Evolutionary conservation across 169 alveolate genomes (phyloP).

Genomic region (Plasmodium inui): DNA sequence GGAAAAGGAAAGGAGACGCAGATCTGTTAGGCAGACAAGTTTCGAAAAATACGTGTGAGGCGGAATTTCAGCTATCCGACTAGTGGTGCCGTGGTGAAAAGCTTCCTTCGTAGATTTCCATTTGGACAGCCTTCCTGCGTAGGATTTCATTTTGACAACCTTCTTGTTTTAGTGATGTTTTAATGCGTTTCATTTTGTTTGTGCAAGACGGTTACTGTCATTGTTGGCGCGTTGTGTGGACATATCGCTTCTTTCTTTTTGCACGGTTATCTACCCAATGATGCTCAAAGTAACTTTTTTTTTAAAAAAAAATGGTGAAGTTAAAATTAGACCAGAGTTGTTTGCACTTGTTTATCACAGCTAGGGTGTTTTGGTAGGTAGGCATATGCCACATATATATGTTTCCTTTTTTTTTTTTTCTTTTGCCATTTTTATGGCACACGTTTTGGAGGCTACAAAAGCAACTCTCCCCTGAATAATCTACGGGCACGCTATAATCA

Average conservation of each 20-base stretch:
- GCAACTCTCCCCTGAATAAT: background rate
- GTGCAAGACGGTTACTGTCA: background rate
- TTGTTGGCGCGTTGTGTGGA: background rate
- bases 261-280: background rate
- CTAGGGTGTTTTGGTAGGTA: background rate
- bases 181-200: background rate
- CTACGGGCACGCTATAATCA: background rate
- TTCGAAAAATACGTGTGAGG: slow-evolving; percentile 24
- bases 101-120: background rate
- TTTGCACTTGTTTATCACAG: background rate
- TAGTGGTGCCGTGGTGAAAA: background rate
- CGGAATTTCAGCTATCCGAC: slow-evolving; percentile 52
- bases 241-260: background rate
- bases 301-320: background rate
- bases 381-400: background rate
- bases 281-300: background rate
- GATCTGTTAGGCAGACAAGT: slow-evolving; percentile 6
- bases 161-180: slow-evolving; percentile 32
- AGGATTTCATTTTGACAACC: background rate
- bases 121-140: background rate
- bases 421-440: background rate
- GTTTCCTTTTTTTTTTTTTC: background rate
- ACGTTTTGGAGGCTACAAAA: background rate
- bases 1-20: slow-evolving; percentile 25
- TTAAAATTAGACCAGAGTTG: background rate